These are phyloP conservation scores for Lachancea kluyveri DNA, from an alignment of 805 yeast species.

Conservation along the genomic window DNA sequence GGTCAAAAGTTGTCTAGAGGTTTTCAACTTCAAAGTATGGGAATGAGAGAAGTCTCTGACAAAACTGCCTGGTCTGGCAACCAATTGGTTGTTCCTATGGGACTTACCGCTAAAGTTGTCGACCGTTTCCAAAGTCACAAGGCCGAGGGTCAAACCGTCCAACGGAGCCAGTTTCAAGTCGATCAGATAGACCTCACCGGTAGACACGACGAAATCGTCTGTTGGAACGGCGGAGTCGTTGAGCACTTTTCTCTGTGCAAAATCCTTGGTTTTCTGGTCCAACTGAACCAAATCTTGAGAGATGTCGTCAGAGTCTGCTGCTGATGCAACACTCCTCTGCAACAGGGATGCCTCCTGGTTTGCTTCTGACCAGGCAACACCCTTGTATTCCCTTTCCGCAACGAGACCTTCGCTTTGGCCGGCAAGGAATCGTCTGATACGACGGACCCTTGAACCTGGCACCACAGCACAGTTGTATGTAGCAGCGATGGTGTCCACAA, in stretches of 20 bases:
- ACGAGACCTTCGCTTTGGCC: constrained; percentile 93
- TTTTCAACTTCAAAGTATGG: constrained; percentile 68
- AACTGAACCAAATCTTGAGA: constrained; percentile 37
- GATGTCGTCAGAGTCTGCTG: constrained; percentile 8
- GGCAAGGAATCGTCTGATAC: constrained; percentile 87
- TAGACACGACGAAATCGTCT: constrained; percentile 61
- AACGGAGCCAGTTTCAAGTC: constrained; percentile 79
- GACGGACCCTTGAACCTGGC: constrained; percentile 89
- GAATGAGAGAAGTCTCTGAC: constrained; percentile 83
- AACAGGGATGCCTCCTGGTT: constrained; percentile 54
- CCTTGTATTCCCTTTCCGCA: constrained; percentile 88
- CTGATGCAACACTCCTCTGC: constrained; percentile 5
- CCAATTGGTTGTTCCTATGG: constrained; percentile 44
- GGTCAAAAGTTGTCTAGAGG: constrained; percentile 64
- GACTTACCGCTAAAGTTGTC: constrained; percentile 61
- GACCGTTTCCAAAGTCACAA: constrained; percentile 60
- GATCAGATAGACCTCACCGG: constrained; percentile 83
- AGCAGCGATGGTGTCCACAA: constrained; percentile 85
- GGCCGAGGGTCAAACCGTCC: constrained; percentile 47
- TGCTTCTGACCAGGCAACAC: constrained; percentile 81
- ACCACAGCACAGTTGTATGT: constrained; percentile 78
- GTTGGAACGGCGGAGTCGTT: constrained; percentile 61
- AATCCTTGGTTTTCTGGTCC: constrained; percentile 30
- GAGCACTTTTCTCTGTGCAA: too few relatives aligned
- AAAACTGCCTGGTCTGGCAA: constrained; percentile 63